phyloP scores from a whole-genome alignment of 805 yeast species.

The Wickerhamiella sorbophila region DNA sequence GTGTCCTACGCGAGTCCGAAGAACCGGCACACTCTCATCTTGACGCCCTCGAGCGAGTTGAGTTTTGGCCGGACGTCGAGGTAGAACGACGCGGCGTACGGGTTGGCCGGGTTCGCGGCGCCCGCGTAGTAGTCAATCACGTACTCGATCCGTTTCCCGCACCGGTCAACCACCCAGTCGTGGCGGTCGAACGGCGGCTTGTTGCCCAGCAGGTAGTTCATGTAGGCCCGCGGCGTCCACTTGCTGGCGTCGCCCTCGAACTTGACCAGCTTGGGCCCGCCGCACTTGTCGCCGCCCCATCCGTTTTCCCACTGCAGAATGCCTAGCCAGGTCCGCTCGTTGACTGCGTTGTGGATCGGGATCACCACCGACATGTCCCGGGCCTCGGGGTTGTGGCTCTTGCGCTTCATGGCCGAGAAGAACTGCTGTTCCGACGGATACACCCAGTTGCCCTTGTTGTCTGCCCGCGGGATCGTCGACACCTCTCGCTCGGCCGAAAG shows the following conservation, averaged over 20 bases:
- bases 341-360: conserved; percentile 87
- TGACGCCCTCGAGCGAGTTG: conserved; percentile 66
- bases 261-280: conserved; percentile 71
- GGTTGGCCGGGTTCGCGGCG: conserved; percentile 32
- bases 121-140: conserved; percentile 84
- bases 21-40: conserved; percentile 50
- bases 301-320: conserved; percentile 66
- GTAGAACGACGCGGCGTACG: conserved; percentile 46
- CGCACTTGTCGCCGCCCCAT: conserved; percentile 35
- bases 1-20: conserved; percentile 19
- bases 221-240: conserved; percentile 76
- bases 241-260: conserved; percentile 82
- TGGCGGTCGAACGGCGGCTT: conserved; percentile 88
- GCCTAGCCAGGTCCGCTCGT: conserved; percentile 83
- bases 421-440: conserved; percentile 94
- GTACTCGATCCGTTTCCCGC: conserved; percentile 73
- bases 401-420: conserved; percentile 84
- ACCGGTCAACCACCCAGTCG: conserved; percentile 80
- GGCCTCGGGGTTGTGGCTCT: conserved; percentile 72
- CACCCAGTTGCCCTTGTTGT: conserved; percentile 59
- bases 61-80: conserved; percentile 89
- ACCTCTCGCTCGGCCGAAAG: conserved; percentile 64
- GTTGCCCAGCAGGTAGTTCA: conserved; percentile 49
- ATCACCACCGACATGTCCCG: conserved; percentile 80
- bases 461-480: conserved; percentile 74